These are phyloP conservation scores for Chlorella sp. DNA, from an alignment of 139 green algal species.

Conservation along the genomic window DNA sequence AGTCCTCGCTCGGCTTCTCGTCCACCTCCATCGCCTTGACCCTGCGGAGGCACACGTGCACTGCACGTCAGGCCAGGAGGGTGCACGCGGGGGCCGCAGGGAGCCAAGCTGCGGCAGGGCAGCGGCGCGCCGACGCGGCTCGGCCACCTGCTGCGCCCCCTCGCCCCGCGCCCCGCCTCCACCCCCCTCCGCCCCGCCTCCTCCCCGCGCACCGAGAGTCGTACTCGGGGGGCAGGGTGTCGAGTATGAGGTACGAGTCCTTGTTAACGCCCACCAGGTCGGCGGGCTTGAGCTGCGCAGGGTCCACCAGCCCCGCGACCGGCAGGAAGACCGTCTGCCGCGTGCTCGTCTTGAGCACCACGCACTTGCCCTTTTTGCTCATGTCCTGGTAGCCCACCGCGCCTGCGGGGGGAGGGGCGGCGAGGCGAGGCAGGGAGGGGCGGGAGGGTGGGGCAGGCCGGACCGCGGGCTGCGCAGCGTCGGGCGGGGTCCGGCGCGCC, in stretches of 20 bases:
- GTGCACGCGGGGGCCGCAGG: too few species aligned
- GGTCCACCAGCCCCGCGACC: conserved; percentile 96
- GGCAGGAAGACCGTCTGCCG: conserved; percentile 98
- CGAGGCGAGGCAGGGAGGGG: conserved; percentile 49
- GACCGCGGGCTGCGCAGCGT: background rate
- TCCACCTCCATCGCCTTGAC: conserved; percentile 87
- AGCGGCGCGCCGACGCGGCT: too few species aligned
- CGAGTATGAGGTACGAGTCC: conserved; percentile 98
- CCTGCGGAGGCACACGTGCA: background rate
- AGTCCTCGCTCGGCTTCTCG: conserved; percentile 99
- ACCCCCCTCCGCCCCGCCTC: background rate
- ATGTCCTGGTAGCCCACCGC: conserved; percentile 84
- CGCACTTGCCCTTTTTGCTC: conserved; percentile 91
- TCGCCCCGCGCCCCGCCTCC: too few species aligned
- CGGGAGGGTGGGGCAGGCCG: background rate
- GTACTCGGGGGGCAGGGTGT: conserved; percentile 98
- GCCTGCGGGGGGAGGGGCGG: background rate
- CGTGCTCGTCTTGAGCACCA: conserved; percentile 98
- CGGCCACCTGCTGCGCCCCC: too few species aligned
- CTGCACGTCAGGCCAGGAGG: background rate
- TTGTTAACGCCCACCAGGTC: conserved; percentile 99
- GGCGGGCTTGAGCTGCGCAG: conserved; percentile 79
- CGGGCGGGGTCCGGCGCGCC: background rate
- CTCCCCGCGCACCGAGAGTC: conserved; percentile 89
- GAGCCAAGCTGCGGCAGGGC: too few species aligned